phyloP scores from a whole-genome alignment of 2,329 filamentous ascomycete genomes.

The Spiromastix sp. region DNA sequence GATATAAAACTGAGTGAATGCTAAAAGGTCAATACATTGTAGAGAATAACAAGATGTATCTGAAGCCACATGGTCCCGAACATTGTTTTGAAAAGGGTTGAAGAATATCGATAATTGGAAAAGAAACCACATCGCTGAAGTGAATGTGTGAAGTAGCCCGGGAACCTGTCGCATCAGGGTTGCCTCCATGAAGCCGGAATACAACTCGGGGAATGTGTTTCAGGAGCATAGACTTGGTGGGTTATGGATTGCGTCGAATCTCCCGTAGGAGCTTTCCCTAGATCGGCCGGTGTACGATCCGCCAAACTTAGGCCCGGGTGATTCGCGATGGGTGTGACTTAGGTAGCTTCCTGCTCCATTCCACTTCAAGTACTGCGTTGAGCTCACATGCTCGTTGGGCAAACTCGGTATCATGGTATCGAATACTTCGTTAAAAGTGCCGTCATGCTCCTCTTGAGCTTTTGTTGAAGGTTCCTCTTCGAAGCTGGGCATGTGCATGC shows the following conservation, averaged over 20 bases:
- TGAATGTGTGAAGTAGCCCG: too few relatives aligned
- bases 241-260: conserved; percentile 24
- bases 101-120: conserved; percentile 4
- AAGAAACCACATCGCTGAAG: background rate
- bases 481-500: conserved; percentile 18
- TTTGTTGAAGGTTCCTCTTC: conserved; percentile 19
- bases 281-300: conserved; percentile 20
- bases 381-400: conserved; percentile 18
- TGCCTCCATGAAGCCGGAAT: too few relatives aligned
- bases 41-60: conserved; percentile 3
- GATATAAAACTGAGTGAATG: conserved; percentile 14
- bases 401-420: conserved; percentile 23
- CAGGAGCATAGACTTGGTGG: conserved; percentile 27
- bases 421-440: conserved; percentile 19
- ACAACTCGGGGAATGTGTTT: background rate
- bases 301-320: conserved; percentile 21
- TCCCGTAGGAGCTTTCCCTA: conserved; percentile 19
- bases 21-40: background rate
- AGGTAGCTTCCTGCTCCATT: conserved; percentile 12
- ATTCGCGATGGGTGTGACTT: conserved; percentile 16
- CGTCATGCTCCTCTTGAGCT: conserved; percentile 16
- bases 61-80: conserved; percentile 4
- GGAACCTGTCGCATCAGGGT: too few relatives aligned
- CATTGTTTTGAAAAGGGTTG: background rate
- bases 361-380: conserved; percentile 19